These are phyloP conservation scores for Zymoseptoria crescenta DNA, from an alignment of 2,329 filamentous ascomycete species.

Conservation along the genomic window DNA sequence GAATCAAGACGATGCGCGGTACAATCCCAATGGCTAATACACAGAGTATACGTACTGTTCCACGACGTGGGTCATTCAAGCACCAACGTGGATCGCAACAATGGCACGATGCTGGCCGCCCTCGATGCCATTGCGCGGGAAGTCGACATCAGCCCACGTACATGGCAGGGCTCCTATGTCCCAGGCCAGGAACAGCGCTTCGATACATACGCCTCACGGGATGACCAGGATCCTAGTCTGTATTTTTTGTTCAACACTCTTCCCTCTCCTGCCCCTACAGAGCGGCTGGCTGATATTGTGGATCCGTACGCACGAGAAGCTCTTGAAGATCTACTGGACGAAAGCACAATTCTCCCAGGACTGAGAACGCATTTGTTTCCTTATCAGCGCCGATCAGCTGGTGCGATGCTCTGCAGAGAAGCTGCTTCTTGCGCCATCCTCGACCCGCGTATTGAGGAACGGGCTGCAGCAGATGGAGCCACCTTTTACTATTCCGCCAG, in stretches of 20 bases:
- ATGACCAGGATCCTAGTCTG: slow-evolving; percentile 44
- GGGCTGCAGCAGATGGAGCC: slow-evolving; percentile 52
- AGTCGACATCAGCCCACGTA: slow-evolving; percentile 48
- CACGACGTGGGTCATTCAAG: slow-evolving; percentile 47
- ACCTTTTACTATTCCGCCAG: slow-evolving; percentile 65
- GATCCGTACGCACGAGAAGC: slow-evolving; percentile 47
- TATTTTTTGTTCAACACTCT: slow-evolving; percentile 67
- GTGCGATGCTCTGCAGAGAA: slow-evolving; percentile 78
- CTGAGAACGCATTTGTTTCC: slow-evolving; percentile 60
- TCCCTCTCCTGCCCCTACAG: slow-evolving; percentile 57
- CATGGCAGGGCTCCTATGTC: slow-evolving; percentile 47
- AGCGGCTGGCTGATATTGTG: slow-evolving; percentile 33
- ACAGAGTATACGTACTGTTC: slow-evolving; percentile 23
- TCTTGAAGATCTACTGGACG: slow-evolving; percentile 48
- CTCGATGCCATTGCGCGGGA: slow-evolving; percentile 43
- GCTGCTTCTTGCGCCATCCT: slow-evolving; percentile 53
- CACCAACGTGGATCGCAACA: slow-evolving; percentile 42
- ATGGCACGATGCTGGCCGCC: slow-evolving; percentile 38
- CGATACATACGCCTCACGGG: slow-evolving; percentile 34
- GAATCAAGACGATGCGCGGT: slow-evolving; percentile 5
- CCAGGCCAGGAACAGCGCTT: slow-evolving; percentile 22
- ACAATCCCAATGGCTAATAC: slow-evolving; percentile 7
- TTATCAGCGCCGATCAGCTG: slow-evolving; percentile 74
- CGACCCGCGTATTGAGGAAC: slow-evolving; percentile 63
- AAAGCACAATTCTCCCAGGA: slow-evolving; percentile 44